phyloP scores from a whole-genome alignment of 2,329 filamentous ascomycete species.

The Monosporascus sp. region DNA sequence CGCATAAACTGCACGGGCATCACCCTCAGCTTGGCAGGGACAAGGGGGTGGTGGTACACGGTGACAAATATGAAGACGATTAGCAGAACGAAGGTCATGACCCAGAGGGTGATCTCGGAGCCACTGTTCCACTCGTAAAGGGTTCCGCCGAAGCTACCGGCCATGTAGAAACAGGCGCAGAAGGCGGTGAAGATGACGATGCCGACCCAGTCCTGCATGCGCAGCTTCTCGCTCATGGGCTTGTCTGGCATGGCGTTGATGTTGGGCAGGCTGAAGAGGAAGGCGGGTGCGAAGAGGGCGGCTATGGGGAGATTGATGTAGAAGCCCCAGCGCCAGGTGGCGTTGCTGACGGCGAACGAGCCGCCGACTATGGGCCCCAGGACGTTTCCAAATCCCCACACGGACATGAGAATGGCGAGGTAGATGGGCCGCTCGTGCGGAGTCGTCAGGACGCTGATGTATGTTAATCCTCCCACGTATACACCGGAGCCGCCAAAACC shows the following conservation, averaged over 20 bases:
- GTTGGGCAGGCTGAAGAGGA: slow-evolving; percentile 25
- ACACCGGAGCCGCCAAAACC: slow-evolving; percentile 41
- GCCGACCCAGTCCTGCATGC: slow-evolving; percentile 40
- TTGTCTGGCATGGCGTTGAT: slow-evolving; percentile 24
- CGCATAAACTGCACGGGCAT: too few relatives aligned
- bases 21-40: too few relatives aligned
- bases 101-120: slow-evolving; percentile 26
- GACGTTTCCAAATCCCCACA: slow-evolving; percentile 33
- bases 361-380: slow-evolving; percentile 42
- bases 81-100: too few relatives aligned
- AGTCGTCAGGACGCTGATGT: slow-evolving; percentile 16
- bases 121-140: slow-evolving; percentile 43
- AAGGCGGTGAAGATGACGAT: slow-evolving; percentile 36
- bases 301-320: slow-evolving; percentile 54
- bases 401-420: slow-evolving; percentile 17
- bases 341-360: slow-evolving; percentile 35
- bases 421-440: slow-evolving; percentile 19
- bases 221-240: slow-evolving; percentile 24
- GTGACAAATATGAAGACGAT: too few relatives aligned
- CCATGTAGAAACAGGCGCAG: slow-evolving; percentile 35
- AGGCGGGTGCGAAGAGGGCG: slow-evolving; percentile 28
- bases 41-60: too few relatives aligned
- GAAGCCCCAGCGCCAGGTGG: slow-evolving; percentile 43
- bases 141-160: slow-evolving; percentile 44
- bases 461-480: slow-evolving; percentile 29